These are phyloP conservation scores for Penicillium canescens DNA, from an alignment of 495 filamentous ascomycete genomes.

Conservation along the genomic window DNA sequence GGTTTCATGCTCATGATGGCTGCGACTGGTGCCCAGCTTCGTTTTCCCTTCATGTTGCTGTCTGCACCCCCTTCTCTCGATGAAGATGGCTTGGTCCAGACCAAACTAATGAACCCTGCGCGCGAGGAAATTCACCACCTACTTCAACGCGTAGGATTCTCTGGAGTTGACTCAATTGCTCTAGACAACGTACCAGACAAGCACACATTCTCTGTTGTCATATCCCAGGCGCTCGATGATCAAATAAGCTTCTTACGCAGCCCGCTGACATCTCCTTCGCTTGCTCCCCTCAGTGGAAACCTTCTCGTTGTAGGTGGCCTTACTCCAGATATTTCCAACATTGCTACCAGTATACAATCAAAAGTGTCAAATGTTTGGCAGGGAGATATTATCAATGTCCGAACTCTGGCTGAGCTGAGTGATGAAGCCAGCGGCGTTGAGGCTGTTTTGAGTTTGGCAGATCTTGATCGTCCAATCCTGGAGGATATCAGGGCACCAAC, in stretches of 20 bases:
- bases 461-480: neutral
- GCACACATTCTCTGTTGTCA: slow-evolving; percentile 24
- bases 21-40: too few species aligned
- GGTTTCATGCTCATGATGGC: too few species aligned
- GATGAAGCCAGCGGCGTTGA: neutral
- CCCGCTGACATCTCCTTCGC: slow-evolving; percentile 9
- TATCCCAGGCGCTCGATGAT: slow-evolving; percentile 36
- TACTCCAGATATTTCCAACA: neutral
- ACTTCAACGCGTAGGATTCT: slow-evolving; percentile 35
- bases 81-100: too few species aligned
- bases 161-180: slow-evolving; percentile 34
- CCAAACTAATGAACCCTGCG: too few species aligned
- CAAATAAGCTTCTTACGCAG: slow-evolving; percentile 19
- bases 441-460: neutral
- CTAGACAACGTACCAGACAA: slow-evolving; percentile 7
- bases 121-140: neutral
- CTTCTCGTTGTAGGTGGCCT: neutral
- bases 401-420: too few species aligned
- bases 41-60: too few species aligned
- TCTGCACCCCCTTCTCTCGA: too few species aligned
- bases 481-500: too few species aligned
- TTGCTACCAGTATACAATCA: too few species aligned
- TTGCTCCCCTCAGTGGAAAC: neutral
- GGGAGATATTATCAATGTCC: too few species aligned
- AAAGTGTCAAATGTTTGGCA: too few species aligned